phyloP scores from a whole-genome alignment of 148 eudicot genomes.

The Nepenthes gracilis region DNA sequence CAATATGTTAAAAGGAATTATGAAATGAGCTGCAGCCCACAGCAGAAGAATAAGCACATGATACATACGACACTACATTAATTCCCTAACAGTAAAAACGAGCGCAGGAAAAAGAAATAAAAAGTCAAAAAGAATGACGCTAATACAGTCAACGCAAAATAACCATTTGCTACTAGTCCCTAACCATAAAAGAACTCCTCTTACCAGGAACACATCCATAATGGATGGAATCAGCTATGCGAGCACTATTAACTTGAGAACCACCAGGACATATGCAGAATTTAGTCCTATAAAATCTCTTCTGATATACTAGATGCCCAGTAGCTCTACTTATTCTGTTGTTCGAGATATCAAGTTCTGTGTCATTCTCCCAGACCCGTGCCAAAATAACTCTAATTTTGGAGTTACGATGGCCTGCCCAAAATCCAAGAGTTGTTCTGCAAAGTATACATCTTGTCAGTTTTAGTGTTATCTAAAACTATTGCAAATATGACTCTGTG shows the following conservation, averaged over 20 bases:
- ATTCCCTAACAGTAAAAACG: neutral
- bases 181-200: neutral
- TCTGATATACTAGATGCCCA: constrained; percentile 57
- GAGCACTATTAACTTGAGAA: constrained; percentile 84
- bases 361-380: constrained; percentile 73
- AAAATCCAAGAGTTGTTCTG: constrained; percentile 72
- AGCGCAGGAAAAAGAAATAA: neutral
- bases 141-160: neutral
- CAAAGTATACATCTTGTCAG: constrained; percentile 13
- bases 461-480: neutral
- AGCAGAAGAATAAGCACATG: neutral
- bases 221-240: constrained; percentile 71
- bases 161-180: too few species aligned
- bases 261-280: constrained; percentile 86
- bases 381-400: constrained; percentile 64
- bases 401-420: constrained; percentile 81
- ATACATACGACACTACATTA: neutral
- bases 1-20: neutral
- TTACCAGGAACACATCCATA: constrained; percentile 80
- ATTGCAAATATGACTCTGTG: neutral
- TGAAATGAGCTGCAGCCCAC: neutral
- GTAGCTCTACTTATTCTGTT: constrained; percentile 71
- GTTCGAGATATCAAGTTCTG: constrained; percentile 65
- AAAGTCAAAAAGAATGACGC: neutral
- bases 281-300: constrained; percentile 56